Evolutionary conservation across 208 protist genomes (phyloP).

Genomic region (Zelonia costaricensis): DNA sequence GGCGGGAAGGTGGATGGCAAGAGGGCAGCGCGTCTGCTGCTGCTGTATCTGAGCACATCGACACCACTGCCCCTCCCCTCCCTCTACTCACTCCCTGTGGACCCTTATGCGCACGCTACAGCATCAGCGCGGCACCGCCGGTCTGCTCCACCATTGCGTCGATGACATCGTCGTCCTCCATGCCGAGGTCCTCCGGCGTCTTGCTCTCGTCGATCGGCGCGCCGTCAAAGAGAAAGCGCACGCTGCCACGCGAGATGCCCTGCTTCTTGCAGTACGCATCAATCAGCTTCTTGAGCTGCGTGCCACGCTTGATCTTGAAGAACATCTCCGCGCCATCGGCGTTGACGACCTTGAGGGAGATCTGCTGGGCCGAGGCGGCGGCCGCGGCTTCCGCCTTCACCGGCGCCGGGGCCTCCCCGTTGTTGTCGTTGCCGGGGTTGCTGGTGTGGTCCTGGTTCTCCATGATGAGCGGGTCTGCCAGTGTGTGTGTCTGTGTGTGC

Average conservation of each 20-base stretch:
- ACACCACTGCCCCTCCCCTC: too few species aligned
- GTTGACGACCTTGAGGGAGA: constrained; percentile 93
- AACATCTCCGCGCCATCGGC: constrained; percentile 95
- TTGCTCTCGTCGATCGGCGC: constrained; percentile 88
- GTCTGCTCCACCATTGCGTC: constrained; percentile 95
- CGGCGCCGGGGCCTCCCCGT: constrained; percentile 25
- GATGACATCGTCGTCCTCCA: constrained; percentile 96
- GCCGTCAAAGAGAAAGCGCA: constrained; percentile 97
- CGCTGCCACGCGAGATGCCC: constrained; percentile 80
- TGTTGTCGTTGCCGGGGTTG: constrained; percentile 14
- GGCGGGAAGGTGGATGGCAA: too few species aligned
- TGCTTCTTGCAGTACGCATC: constrained; percentile 98
- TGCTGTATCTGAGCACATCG: too few species aligned
- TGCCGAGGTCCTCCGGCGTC: constrained; percentile 94
- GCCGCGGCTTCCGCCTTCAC: constrained; percentile 59
- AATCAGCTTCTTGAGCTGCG: constrained; percentile 95
- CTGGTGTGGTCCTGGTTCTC: constrained; percentile 25
- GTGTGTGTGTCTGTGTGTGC: neutral
- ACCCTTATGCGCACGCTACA: neutral
- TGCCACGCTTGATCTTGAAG: constrained; percentile 97
- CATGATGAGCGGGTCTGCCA: neutral
- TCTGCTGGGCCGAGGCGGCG: constrained; percentile 45
- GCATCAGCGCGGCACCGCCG: constrained; percentile 43
- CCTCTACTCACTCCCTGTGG: too few species aligned
- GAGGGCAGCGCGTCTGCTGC: too few species aligned